Conservation (phyloP, 345 rosid species). For the Firmiana major region DNA sequence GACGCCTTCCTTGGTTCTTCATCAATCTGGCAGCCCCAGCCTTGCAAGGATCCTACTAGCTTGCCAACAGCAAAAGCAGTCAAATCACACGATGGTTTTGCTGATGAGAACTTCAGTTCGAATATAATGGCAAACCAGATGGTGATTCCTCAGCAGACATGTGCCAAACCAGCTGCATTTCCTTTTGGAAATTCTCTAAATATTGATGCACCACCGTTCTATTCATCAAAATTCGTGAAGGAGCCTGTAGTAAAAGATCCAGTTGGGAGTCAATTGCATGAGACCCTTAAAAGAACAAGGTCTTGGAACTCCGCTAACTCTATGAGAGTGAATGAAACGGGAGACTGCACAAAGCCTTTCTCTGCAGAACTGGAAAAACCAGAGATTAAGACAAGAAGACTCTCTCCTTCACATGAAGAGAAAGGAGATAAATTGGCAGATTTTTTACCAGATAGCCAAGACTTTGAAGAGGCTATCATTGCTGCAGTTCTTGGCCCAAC, state of each 20-base stretch:
- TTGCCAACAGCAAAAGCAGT: conserved; percentile 16
- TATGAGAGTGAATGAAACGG: conserved; percentile 21
- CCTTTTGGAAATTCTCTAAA: conserved; percentile 41
- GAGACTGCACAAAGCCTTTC: conserved; percentile 16
- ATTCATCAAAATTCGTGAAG: conserved; percentile 41
- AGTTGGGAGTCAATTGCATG: conserved; percentile 35
- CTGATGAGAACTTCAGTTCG: conserved; percentile 46
- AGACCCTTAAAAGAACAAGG: conserved; percentile 84
- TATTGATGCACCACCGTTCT: conserved; percentile 68
- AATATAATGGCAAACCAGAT: conserved; percentile 15
- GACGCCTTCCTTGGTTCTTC: conserved; percentile 90
- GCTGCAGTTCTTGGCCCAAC: conserved; percentile 64
- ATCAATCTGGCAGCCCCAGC: conserved; percentile 97
- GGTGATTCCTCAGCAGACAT: not conserved
- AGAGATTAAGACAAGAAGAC: conserved; percentile 59
- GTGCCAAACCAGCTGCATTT: not conserved
- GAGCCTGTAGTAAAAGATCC: conserved; percentile 26
- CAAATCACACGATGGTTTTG: conserved; percentile 22
- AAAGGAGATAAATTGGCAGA: conserved; percentile 31
- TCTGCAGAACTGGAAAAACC: conserved; percentile 30
- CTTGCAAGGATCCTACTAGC: conserved; percentile 55
- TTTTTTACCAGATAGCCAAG: conserved; percentile 63
- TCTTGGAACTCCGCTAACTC: conserved; percentile 49
- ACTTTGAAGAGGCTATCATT: conserved; percentile 82
- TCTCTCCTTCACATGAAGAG: conserved; percentile 39